Conservation (phyloP, 1,284 basidiomycete genomes). For the Inonotus hispidus region DNA sequence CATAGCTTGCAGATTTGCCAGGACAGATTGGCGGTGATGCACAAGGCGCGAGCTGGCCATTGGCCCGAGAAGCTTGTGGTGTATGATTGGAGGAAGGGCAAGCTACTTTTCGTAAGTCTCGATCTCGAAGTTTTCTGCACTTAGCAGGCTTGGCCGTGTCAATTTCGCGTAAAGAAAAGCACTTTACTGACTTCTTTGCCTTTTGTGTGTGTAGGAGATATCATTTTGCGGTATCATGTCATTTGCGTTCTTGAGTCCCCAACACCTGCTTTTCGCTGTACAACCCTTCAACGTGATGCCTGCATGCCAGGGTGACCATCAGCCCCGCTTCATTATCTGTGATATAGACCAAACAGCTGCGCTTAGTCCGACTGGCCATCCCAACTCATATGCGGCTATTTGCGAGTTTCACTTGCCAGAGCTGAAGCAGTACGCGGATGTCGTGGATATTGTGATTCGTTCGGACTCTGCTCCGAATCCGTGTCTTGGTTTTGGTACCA, state of each 20-base stretch:
- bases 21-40: conserved; percentile 44
- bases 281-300: conserved; percentile 9
- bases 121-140: too few species aligned
- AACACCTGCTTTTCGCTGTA: conserved; percentile 17
- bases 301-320: conserved; percentile 3
- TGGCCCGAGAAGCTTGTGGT: conserved; percentile 41
- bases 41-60: conserved; percentile 24
- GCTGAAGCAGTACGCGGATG: conserved; percentile 26
- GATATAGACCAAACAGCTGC: conserved; percentile 12
- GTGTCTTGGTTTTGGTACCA: conserved; percentile 24
- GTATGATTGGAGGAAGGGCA: conserved; percentile 59
- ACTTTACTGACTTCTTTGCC: neutral
- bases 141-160: neutral
- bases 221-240: conserved; percentile 7
- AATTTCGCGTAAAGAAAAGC: neutral
- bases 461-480: conserved; percentile 52
- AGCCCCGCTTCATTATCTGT: conserved; percentile 14
- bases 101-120: conserved; percentile 38
- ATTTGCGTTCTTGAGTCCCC: conserved; percentile 9
- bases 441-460: conserved; percentile 38
- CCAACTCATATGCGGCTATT: conserved; percentile 22
- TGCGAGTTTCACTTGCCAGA: conserved; percentile 39
- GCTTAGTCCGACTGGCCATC: conserved; percentile 22
- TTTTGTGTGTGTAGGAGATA: conserved; percentile 9
- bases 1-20: conserved; percentile 46